Evolutionary conservation across 1,139 yeast genomes (phyloP).

Genomic region (Taphrina flavorubra): DNA sequence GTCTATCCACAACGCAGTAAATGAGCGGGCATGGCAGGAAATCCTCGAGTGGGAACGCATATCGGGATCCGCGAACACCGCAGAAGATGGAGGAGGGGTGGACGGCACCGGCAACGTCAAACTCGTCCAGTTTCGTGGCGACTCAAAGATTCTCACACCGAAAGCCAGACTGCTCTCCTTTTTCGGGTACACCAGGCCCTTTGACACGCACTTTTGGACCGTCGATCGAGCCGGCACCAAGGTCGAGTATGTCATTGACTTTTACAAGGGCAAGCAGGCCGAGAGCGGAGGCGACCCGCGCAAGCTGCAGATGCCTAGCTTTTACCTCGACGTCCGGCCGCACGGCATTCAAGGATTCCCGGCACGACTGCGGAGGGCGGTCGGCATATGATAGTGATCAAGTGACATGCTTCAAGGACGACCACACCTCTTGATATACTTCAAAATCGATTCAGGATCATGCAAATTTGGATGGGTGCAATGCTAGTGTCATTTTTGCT

Average conservation of each 20-base stretch:
- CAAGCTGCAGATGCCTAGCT: slow-evolving; percentile 38
- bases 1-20: slow-evolving; percentile 92
- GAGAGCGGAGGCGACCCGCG: slow-evolving; percentile 8
- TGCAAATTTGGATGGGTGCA: not conserved
- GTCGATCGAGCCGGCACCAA: slow-evolving; percentile 84
- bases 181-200: slow-evolving; percentile 63
- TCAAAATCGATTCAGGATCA: not conserved
- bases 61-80: slow-evolving; percentile 53
- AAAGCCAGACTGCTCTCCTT: slow-evolving; percentile 78
- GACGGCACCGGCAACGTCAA: slow-evolving; percentile 56
- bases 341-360: slow-evolving; percentile 35
- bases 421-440: too few species aligned
- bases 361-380: slow-evolving; percentile 17
- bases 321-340: slow-evolving; percentile 39
- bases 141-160: slow-evolving; percentile 82
- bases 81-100: slow-evolving; percentile 74
- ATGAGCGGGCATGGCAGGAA: slow-evolving; percentile 90
- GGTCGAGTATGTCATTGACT: slow-evolving; percentile 91
- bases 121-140: slow-evolving; percentile 86
- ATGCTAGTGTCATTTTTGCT: not conserved
- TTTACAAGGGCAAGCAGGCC: slow-evolving; percentile 66
- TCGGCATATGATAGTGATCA: not conserved
- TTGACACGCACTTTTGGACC: slow-evolving; percentile 96
- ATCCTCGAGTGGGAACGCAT: slow-evolving; percentile 80
- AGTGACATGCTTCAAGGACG: too few species aligned